phyloP scores from a whole-genome alignment of 2,329 filamentous ascomycete species.

The Apiospora aurea region DNA sequence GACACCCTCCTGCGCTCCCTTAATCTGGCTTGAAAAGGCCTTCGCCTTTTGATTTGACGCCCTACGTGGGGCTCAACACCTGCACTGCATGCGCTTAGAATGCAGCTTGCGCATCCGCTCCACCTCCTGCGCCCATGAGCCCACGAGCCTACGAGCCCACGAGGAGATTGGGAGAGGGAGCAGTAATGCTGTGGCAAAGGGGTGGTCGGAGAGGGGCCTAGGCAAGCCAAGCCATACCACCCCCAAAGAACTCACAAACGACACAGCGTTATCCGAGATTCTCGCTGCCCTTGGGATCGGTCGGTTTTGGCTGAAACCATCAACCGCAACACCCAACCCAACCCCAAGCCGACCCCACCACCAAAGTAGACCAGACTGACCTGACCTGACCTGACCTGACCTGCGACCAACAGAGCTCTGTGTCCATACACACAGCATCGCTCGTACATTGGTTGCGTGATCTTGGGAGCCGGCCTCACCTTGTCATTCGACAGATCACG shows the following conservation, averaged over 20 bases:
- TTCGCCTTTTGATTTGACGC: slow-evolving; percentile 15
- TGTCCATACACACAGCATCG: not conserved
- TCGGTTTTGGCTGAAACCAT: slow-evolving; percentile 13
- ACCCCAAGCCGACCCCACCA: slow-evolving; percentile 15
- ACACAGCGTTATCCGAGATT: slow-evolving; percentile 21
- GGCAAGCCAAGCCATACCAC: slow-evolving; percentile 6
- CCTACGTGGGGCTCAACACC: slow-evolving; percentile 25
- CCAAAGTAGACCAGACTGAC: not conserved
- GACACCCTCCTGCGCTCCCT: slow-evolving; percentile 7
- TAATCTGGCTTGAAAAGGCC: not conserved
- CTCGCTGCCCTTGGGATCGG: not conserved
- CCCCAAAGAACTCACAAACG: not conserved
- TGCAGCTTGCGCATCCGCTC: slow-evolving; percentile 20
- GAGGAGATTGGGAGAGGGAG: not conserved
- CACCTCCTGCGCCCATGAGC: slow-evolving; percentile 8
- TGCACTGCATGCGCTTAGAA: slow-evolving; percentile 20
- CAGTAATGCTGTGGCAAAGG: not conserved
- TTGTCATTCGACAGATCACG: slow-evolving; percentile 11
- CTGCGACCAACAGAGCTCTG: slow-evolving; percentile 23
- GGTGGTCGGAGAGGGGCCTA: not conserved
- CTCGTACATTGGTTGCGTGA: slow-evolving; percentile 9
- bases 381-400: slow-evolving; percentile 10
- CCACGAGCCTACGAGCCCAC: slow-evolving; percentile 1
- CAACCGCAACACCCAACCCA: slow-evolving; percentile 13
- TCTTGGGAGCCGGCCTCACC: not conserved